Conservation (phyloP, 352 stramenopile species). For the Phytophthora brassicae region DNA sequence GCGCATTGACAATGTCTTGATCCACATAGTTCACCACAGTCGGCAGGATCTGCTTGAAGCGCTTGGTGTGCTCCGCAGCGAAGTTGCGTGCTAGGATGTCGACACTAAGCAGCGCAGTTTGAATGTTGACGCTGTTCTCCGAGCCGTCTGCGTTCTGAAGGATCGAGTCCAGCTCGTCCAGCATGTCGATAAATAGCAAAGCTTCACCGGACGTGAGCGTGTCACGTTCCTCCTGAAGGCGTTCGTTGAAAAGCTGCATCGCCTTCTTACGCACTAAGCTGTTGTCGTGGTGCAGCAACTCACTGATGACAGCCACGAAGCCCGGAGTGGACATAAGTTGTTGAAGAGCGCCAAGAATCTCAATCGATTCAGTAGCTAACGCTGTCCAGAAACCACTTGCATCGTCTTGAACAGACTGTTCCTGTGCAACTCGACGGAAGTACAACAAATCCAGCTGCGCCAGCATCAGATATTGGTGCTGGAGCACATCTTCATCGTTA, state of each 20-base stretch:
- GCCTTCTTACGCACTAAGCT: conserved; percentile 86
- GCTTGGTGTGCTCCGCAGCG: conserved; percentile 62
- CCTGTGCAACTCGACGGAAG: conserved; percentile 72
- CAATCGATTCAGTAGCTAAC: conserved; percentile 59
- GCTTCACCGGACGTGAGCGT: conserved; percentile 68
- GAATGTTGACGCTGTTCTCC: conserved; percentile 78
- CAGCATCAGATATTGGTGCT: conserved; percentile 81
- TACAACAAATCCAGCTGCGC: conserved; percentile 80
- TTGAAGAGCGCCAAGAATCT: conserved; percentile 78
- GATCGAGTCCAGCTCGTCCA: conserved; percentile 77
- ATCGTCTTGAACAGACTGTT: conserved; percentile 64
- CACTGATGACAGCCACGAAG: conserved; percentile 85
- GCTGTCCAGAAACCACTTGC: conserved; percentile 55
- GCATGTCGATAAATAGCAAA: conserved; percentile 87
- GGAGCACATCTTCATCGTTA: conserved; percentile 55
- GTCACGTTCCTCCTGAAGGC: conserved; percentile 65
- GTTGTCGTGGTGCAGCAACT: conserved; percentile 86
- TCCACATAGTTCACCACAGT: conserved; percentile 80
- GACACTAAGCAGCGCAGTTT: conserved; percentile 82
- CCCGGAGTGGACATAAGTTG: conserved; percentile 82
- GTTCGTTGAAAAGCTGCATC: conserved; percentile 89
- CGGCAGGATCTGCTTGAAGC: conserved; percentile 70
- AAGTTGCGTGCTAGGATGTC: conserved; percentile 87
- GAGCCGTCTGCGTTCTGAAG: conserved; percentile 57
- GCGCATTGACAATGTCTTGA: conserved; percentile 46